Evolutionary conservation across 1,139 yeast species (phyloP).

Genomic region (Candida glucosophila): DNA sequence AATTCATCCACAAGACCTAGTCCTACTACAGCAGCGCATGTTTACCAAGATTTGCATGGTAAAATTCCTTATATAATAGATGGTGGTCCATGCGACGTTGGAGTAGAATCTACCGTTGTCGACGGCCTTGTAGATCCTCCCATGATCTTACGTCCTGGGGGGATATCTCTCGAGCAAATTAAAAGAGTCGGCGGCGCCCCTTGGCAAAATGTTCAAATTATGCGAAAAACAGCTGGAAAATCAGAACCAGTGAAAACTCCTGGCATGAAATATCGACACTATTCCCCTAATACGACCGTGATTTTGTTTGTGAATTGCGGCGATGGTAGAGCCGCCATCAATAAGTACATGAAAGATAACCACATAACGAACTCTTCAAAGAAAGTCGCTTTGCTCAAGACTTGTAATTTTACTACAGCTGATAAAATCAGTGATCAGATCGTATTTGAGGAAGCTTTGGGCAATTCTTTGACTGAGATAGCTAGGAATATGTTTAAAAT

Average conservation of each 20-base stretch:
- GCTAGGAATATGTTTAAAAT: conserved; percentile 66
- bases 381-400: conserved; percentile 42
- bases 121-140: conserved; percentile 87
- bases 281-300: conserved; percentile 84
- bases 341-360: conserved; percentile 15
- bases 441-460: conserved; percentile 40
- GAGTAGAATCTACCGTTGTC: conserved; percentile 88
- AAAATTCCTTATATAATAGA: conserved; percentile 81
- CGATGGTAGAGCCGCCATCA: conserved; percentile 29
- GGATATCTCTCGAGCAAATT: conserved; percentile 74
- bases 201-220: conserved; percentile 61
- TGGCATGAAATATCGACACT: conserved; percentile 95
- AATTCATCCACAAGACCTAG: conserved; percentile 94
- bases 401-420: conserved; percentile 23
- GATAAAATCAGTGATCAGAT: conserved; percentile 13
- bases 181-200: conserved; percentile 47
- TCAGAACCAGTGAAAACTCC: conserved; percentile 82
- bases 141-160: conserved; percentile 87
- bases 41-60: conserved; percentile 66
- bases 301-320: conserved; percentile 51
- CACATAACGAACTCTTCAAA: conserved; percentile 5
- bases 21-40: conserved; percentile 85
- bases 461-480: conserved; percentile 51
- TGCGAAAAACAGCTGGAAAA: conserved; percentile 55
- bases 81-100: conserved; percentile 87